Percentiles rank a stretch among this genome's conserved stretches.
Conservation (phyloP, 495 filamentous ascomycete genomes). For the Letharia lupina region DNA sequence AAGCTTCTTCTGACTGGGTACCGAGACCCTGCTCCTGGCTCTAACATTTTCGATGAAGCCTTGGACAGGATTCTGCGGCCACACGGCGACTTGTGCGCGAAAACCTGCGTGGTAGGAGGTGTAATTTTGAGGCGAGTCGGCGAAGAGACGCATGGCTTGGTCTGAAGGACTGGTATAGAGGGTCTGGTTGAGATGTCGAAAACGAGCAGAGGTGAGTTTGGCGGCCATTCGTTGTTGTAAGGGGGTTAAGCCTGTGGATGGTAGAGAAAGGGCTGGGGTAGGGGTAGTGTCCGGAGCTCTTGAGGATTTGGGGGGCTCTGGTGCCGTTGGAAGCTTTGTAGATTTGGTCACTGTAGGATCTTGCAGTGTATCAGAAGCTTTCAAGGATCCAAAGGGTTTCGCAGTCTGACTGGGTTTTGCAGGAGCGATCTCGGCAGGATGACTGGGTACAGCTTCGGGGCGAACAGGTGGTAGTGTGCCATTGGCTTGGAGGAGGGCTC, state of each 20-base stretch:
- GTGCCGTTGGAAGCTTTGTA: neutral
- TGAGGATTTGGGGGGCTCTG: neutral
- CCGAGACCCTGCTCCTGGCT: slow-evolving; percentile 39
- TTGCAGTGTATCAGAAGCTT: neutral
- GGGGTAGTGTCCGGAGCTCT: slow-evolving; percentile 19
- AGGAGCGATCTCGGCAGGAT: neutral
- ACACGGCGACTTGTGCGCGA: slow-evolving; percentile 83
- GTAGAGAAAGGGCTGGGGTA: slow-evolving; percentile 27
- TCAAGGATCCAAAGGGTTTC: slow-evolving; percentile 5
- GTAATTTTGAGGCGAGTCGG: slow-evolving; percentile 78
- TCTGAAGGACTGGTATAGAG: slow-evolving; percentile 85
- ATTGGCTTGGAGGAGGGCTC: slow-evolving; percentile 12
- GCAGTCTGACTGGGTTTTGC: neutral
- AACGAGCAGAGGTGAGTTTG: slow-evolving; percentile 87
- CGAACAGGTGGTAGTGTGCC: slow-evolving; percentile 13
- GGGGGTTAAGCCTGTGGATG: slow-evolving; percentile 59
- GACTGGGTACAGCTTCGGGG: slow-evolving; percentile 4
- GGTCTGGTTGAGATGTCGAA: slow-evolving; percentile 93
- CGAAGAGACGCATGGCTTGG: slow-evolving; percentile 70
- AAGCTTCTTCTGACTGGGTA: slow-evolving; percentile 20
- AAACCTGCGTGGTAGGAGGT: slow-evolving; percentile 91
- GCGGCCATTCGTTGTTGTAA: slow-evolving; percentile 87
- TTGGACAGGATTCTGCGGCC: slow-evolving; percentile 93
- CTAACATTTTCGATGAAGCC: slow-evolving; percentile 63
- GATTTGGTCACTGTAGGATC: neutral